phyloP scores from a whole-genome alignment of 179 eudicot species.

The Beta lomatogona region DNA sequence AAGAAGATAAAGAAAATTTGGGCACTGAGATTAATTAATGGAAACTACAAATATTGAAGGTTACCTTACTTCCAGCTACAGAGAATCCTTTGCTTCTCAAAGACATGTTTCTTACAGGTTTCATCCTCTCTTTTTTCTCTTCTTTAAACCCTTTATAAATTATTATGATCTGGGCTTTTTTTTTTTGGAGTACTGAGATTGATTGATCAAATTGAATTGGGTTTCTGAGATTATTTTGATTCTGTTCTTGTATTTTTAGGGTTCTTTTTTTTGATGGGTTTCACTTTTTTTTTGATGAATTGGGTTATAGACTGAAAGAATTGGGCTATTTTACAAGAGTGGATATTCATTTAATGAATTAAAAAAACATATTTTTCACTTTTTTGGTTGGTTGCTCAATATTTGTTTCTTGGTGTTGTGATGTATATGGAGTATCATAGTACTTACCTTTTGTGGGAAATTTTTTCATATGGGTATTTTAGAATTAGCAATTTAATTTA shows the following conservation, averaged over 20 bases:
- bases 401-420: background rate
- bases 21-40: slow-evolving; percentile 3
- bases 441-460: too few relatives aligned
- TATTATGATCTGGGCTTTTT: background rate
- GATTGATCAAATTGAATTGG: background rate
- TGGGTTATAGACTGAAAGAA: background rate
- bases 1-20: background rate
- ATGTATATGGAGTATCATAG: too few relatives aligned
- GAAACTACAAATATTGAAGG: slow-evolving; percentile 25
- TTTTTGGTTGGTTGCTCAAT: background rate
- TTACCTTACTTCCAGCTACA: slow-evolving; percentile 24
- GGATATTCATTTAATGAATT: background rate
- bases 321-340: background rate
- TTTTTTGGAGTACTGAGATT: background rate
- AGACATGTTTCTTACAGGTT: slow-evolving; percentile 46
- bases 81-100: slow-evolving; percentile 35
- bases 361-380: background rate
- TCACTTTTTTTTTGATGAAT: background rate
- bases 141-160: background rate
- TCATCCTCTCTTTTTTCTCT: background rate
- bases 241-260: background rate
- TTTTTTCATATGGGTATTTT: too few relatives aligned
- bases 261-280: background rate
- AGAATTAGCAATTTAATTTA: background rate
- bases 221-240: background rate